Evolutionary conservation across 768 basidiomycete genomes (phyloP).

Genomic region (Mrakia blollopis): DNA sequence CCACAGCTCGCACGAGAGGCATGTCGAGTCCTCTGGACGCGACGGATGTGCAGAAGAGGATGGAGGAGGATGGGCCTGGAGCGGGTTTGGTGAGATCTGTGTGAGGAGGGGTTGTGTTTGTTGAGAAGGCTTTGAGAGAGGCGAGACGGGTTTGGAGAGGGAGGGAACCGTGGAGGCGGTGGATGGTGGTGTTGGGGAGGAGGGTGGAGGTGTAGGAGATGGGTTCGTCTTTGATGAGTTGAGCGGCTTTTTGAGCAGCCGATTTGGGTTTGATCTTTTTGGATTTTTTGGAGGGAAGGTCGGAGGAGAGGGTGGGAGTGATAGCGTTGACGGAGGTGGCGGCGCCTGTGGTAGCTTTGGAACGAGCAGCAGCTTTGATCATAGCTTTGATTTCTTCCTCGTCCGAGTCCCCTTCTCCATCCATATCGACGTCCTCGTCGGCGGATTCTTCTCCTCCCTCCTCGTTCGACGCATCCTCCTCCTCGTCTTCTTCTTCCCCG

Average conservation of each 20-base stretch:
- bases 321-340: conserved; percentile 13
- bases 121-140: conserved; percentile 71
- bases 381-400: conserved; percentile 19
- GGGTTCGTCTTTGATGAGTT: conserved; percentile 38
- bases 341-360: neutral
- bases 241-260: conserved; percentile 33
- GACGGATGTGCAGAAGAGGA: conserved; percentile 92
- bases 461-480: conserved; percentile 36
- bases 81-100: conserved; percentile 35
- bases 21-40: conserved; percentile 97
- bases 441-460: conserved; percentile 30
- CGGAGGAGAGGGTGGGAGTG: neutral
- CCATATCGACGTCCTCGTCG: conserved; percentile 36
- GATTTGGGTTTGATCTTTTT: conserved; percentile 42
- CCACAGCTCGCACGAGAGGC: conserved; percentile 84
- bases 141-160: conserved; percentile 72
- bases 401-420: conserved; percentile 1
- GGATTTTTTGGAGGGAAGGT: conserved; percentile 33
- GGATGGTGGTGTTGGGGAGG: conserved; percentile 74
- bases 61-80: conserved; percentile 52
- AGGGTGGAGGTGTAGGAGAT: conserved; percentile 65
- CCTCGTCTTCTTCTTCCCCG: conserved; percentile 36
- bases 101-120: conserved; percentile 31
- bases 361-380: conserved; percentile 5
- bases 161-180: conserved; percentile 88